Percentiles rank a stretch among this genome's conserved stretches.
Conservation (phyloP, 2,329 filamentous ascomycete genomes). For the Piedraia hortae region DNA sequence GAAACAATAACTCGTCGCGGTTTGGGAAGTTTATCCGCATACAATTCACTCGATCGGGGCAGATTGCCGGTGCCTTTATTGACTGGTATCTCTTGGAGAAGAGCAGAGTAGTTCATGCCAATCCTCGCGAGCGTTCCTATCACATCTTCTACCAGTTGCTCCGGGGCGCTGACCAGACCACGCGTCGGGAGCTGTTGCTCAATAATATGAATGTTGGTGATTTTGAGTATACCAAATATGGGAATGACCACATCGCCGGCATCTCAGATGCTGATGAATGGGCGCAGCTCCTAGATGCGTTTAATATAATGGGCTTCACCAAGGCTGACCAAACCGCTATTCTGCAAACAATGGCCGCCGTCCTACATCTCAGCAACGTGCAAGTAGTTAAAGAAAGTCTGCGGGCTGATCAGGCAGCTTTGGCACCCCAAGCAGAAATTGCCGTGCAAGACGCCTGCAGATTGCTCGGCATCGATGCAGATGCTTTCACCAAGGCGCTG, state of each 20-base stretch:
- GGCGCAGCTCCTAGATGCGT: constrained; percentile 71
- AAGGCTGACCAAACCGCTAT: constrained; percentile 62
- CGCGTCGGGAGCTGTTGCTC: constrained; percentile 54
- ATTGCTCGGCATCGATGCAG: constrained; percentile 57
- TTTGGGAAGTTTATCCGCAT: constrained; percentile 98
- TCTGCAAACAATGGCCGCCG: constrained; percentile 63
- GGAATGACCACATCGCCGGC: constrained; percentile 73
- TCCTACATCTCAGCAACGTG: constrained; percentile 83
- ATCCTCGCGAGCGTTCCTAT: constrained; percentile 74
- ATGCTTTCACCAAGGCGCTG: constrained; percentile 66
- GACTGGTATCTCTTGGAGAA: constrained; percentile 98
- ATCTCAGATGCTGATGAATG: constrained; percentile 82
- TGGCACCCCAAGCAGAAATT: constrained; percentile 45
- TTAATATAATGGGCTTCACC: constrained; percentile 78
- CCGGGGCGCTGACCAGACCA: constrained; percentile 45
- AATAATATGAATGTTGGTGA: constrained; percentile 50
- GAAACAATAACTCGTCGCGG: constrained; percentile 93
- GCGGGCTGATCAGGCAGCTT: constrained; percentile 65
- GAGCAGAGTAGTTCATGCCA: constrained; percentile 80
- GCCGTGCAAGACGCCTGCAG: constrained; percentile 56
- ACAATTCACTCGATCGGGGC: constrained; percentile 64
- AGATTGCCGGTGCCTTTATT: constrained; percentile 87
- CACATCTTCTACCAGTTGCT: constrained; percentile 93
- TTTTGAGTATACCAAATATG: constrained; percentile 74
- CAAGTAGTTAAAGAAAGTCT: constrained; percentile 72